phyloP scores from a whole-genome alignment of 108 stramenopile species.

The Mayamaea pseudoterrestris region DNA sequence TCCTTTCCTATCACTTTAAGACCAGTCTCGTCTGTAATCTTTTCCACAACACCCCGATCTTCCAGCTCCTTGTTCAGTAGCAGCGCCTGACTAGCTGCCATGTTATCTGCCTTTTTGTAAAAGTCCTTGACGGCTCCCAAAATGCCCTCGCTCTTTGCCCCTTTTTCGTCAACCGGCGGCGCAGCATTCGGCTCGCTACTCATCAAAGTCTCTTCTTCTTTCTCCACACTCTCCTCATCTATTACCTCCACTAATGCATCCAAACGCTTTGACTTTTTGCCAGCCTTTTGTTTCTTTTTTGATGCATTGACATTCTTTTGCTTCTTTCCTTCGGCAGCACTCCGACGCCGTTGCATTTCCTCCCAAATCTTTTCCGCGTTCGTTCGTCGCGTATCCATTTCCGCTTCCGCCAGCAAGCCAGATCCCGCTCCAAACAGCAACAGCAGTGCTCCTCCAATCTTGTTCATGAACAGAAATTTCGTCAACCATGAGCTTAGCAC shows the following conservation, averaged over 20 bases:
- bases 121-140: conserved; percentile 50
- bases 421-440: conserved; percentile 42
- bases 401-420: conserved; percentile 58
- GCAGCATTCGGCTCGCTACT: background rate
- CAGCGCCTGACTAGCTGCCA: conserved; percentile 77
- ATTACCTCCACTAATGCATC: conserved; percentile 60
- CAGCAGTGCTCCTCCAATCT: conserved; percentile 49
- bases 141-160: conserved; percentile 13
- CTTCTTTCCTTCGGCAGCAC: conserved; percentile 11
- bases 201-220: background rate
- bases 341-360: conserved; percentile 61
- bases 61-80: conserved; percentile 79
- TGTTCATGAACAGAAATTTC: conserved; percentile 56
- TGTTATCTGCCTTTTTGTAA: conserved; percentile 70
- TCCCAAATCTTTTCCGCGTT: conserved; percentile 71
- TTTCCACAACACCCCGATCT: conserved; percentile 70
- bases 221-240: background rate
- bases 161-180: background rate
- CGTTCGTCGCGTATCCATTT: conserved; percentile 40
- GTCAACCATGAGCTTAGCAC: conserved; percentile 32
- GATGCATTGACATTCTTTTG: too few relatives aligned
- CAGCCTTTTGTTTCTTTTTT: conserved; percentile 38
- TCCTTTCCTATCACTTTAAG: conserved; percentile 68
- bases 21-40: conserved; percentile 82
- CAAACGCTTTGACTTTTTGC: conserved; percentile 54